Conservation (phyloP, 139 green algal species). For the Coelastrella sp. region DNA sequence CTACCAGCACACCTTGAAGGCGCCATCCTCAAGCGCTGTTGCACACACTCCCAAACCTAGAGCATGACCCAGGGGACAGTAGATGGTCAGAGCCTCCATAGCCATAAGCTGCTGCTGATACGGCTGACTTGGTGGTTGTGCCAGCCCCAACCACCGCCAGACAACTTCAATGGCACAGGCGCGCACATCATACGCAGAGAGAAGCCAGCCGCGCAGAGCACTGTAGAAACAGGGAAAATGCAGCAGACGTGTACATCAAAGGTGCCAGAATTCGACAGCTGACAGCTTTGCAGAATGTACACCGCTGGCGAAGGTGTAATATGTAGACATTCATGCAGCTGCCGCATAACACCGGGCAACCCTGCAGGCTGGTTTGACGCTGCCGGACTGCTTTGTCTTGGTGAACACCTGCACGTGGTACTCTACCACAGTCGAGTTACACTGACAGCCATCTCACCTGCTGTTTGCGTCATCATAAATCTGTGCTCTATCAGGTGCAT, state of each 20-base stretch:
- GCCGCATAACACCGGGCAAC: too few relatives aligned
- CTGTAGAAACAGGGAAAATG: conserved; percentile 62
- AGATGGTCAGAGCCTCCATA: conserved; percentile 85
- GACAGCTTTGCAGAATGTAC: too few relatives aligned
- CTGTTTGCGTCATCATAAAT: conserved; percentile 87
- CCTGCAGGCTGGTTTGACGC: too few relatives aligned
- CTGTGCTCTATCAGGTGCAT: conserved; percentile 75
- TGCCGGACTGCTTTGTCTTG: too few relatives aligned
- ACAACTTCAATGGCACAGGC: conserved; percentile 89
- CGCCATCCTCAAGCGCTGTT: conserved; percentile 78
- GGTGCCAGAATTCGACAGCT: too few relatives aligned
- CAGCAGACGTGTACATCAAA: too few relatives aligned
- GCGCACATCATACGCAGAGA: conserved; percentile 89
- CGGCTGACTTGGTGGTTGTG: conserved; percentile 47
- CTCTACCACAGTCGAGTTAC: too few relatives aligned
- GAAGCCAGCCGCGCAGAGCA: conserved; percentile 85
- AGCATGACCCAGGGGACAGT: conserved; percentile 88
- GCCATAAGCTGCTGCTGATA: conserved; percentile 67
- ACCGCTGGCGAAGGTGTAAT: too few relatives aligned
- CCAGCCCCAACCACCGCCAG: conserved; percentile 76
- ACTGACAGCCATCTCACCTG: conserved; percentile 58
- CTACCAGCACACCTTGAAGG: conserved; percentile 72
- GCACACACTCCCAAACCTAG: conserved; percentile 72
- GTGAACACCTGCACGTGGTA: too few relatives aligned
- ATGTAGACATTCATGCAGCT: too few relatives aligned